A percentile compares a stretch with the other conserved stretches of the same genome.
These are phyloP conservation scores for Nicotiana sylvestris DNA, from an alignment of 257 asterid genomes.

Conservation along the genomic window DNA sequence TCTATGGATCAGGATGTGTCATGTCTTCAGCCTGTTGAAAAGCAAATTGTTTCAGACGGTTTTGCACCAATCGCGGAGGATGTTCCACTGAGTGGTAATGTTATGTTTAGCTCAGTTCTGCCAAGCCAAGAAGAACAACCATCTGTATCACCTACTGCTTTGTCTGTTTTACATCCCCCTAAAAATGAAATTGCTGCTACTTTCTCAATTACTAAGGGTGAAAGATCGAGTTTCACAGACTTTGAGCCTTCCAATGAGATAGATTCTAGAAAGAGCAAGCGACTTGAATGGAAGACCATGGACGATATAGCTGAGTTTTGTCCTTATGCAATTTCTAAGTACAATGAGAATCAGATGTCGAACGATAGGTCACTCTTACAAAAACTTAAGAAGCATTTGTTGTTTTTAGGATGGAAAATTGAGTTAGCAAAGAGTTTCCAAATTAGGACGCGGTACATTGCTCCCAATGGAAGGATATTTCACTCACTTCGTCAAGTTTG, in stretches of 20 bases:
- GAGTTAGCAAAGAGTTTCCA: constrained; percentile 18
- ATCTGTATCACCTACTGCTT: constrained; percentile 16
- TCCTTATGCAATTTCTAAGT: constrained; percentile 39
- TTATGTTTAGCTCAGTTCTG: constrained; percentile 7
- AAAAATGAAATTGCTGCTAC: constrained; percentile 4
- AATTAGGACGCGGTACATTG: constrained; percentile 31
- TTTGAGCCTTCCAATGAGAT: not conserved
- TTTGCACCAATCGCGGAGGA: constrained; percentile 10
- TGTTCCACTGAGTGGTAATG: not conserved
- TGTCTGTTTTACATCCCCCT: constrained; percentile 20
- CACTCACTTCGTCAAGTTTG: constrained; percentile 33
- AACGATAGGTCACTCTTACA: not conserved
- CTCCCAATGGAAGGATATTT: constrained; percentile 33
- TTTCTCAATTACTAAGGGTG: not conserved
- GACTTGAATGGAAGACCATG: constrained; percentile 32
- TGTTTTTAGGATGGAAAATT: constrained; percentile 52
- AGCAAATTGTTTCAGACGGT: constrained; percentile 7
- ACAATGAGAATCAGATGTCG: constrained; percentile 10
- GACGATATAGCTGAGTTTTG: constrained; percentile 33
- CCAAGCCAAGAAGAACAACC: constrained; percentile 22
- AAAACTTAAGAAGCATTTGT: constrained; percentile 41
- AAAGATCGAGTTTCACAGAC: not conserved
- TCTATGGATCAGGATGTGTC: constrained; percentile 16
- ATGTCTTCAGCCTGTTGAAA: constrained; percentile 16
- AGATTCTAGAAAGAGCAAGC: not conserved